Base-by-base conservation (phyloP, 129 eudicot genomes). In the Lactuca saligna region DNA sequence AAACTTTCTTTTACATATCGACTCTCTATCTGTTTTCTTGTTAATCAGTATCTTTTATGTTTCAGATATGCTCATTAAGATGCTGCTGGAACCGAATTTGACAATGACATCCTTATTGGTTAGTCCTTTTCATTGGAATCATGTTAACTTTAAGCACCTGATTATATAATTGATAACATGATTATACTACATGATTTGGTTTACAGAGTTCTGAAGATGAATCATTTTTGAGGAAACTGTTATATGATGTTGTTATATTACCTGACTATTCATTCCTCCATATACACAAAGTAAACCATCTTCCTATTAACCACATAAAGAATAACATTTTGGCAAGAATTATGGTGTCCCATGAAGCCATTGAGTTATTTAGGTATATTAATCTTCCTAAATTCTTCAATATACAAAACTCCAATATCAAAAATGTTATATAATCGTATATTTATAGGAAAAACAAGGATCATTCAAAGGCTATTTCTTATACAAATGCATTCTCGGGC, bases 181-280 rank as follows among this genome's bases (percentile, higher is more conserved):
- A 11, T 0, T 71, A 3, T 72, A 9, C 50, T 74, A 41, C 44
- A 62, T 34, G 35, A 8, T 58, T 49, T 65, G 59, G 54, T 70
- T 54, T 85, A 78, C 96, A 91, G 97, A 82, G 64, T 80, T 51
- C 78, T 4, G 86, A 78, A 54, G 85, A 81, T 54, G 96, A 82
- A 65, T 69, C 61, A 31, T 17, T 74, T 39, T 61, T 88, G 81
- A 84, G 84, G 70, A 81, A 88, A 73, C 60, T 82, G 11, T 61
- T 91, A 60, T 88, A 81, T 48, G 96, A 88, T 78, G 86, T 80
- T 63, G 72, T 83, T 32, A 75, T 88, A 73, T 74, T 83, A 63
- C 88, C 82, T 17, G 86, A 91, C 49, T 91, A 87, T 78, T 78
- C 85, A 42, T 91, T 88, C 80, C 91, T 88, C 37, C 65, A 57